Evolutionary conservation across 1,139 yeast species (phyloP), one percentile per base, ranked within the genome.

Genomic region (Scheffersomyces cryptocercus): DNA sequence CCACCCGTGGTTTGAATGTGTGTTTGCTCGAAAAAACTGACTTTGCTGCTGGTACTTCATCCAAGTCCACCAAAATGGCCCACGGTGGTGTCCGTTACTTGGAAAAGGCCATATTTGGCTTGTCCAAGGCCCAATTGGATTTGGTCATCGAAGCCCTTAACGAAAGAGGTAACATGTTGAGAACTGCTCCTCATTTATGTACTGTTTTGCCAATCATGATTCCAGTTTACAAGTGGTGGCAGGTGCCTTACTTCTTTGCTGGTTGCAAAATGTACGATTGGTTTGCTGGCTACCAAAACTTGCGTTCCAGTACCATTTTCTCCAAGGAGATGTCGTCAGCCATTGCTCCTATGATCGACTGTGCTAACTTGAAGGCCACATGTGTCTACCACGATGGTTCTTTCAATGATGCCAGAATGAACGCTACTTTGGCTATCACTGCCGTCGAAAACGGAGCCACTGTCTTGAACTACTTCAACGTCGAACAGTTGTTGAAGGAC

Each of bases 81-180:
- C 98, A 91, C 63, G 98, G 98, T 52, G 98, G 98, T 61, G 97
- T 91, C 41, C 78, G 98, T 59, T 91, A 91, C 68, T 79, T 91
- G 61, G 98, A 91, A 67, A 91, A 91, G 72, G 98, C 98, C 32
- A 83, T 91, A 57, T 88, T 89, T 81, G 88, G 84, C 65, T 77
- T 91, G 47, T 90, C 95, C 48, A 89, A 88, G 68, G 95, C 86
- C 50, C 98, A 91, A 73, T 79, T 89, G 67, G 90, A 88, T 67
- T 78, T 91, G 58, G 98, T 91, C 50, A 87, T 89, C 58, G 98
- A 91, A 70, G 97, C 98, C 16, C 77, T 91, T 48, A 87, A 88
- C 62, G 98, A 91, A 71, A 83, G 98, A 65, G 89, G 88, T 48
- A 88, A 88, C 57, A 85, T 91, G 78, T 70, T 91, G 58, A 81